Evolutionary conservation across 768 basidiomycete genomes (phyloP).

Genomic region (Lyophyllum shimeji): DNA sequence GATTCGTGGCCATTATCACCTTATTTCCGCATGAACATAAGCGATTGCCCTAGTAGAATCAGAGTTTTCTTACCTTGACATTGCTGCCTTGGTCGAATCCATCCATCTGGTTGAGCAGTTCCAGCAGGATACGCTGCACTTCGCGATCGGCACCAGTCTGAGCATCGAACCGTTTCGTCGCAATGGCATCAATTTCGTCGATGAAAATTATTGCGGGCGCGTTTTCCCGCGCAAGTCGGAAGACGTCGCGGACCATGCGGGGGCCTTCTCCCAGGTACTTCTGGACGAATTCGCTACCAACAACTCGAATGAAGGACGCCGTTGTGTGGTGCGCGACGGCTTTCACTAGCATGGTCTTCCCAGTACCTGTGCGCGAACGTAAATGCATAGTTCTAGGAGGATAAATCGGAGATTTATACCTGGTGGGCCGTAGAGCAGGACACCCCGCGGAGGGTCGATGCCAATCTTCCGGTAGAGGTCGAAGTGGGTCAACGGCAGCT

Average conservation of each 20-base stretch:
- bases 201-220: conserved; percentile 99
- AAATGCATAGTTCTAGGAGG: background rate
- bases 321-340: conserved; percentile 99
- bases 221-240: conserved; percentile 96
- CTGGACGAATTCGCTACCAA: conserved; percentile 98
- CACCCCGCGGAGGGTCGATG: conserved; percentile 97
- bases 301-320: conserved; percentile 96
- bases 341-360: conserved; percentile 98
- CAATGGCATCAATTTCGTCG: conserved; percentile 98
- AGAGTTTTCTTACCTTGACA: conserved; percentile 76
- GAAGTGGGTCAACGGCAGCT: conserved; percentile 94
- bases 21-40: conserved; percentile 26
- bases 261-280: conserved; percentile 99
- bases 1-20: conserved; percentile 99
- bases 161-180: conserved; percentile 98
- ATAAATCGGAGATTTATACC: conserved; percentile 44
- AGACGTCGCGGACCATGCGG: conserved; percentile 99
- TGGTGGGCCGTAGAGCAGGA: conserved; percentile 94
- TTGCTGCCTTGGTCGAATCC: conserved; percentile 99
- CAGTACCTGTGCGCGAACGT: conserved; percentile 64
- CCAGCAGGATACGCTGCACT: conserved; percentile 96
- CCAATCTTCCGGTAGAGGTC: conserved; percentile 99
- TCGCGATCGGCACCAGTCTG: conserved; percentile 99
- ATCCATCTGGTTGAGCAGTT: conserved; percentile 98
- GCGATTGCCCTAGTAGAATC: background rate